phyloP scores from a whole-genome alignment of 1,139 yeast genomes.

The Pichia sp. region DNA sequence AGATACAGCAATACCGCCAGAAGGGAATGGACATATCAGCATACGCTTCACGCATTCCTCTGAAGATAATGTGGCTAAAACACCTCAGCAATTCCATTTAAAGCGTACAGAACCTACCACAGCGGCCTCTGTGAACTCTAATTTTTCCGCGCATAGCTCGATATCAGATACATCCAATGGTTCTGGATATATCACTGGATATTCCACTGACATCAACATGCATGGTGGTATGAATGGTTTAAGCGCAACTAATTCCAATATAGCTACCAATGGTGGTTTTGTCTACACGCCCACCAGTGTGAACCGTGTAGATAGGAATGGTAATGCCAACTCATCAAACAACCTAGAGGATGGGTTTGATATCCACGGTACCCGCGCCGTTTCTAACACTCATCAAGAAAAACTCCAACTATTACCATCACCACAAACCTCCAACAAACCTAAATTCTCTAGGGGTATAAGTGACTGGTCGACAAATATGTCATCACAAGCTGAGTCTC shows the following conservation, averaged over 20 bases:
- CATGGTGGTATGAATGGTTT: not conserved
- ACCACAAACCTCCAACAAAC: constrained; percentile 13
- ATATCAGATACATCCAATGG: constrained; percentile 29
- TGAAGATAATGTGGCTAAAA: constrained; percentile 2
- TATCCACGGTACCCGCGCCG: no score
- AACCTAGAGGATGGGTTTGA: no score
- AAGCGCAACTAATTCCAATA: not conserved
- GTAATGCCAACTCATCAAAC: no score
- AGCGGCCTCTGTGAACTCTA: constrained; percentile 27
- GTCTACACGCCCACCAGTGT: no score
- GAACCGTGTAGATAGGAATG: no score
- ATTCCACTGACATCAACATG: constrained; percentile 25
- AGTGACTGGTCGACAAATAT: constrained; percentile 25
- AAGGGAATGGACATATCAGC: no score
- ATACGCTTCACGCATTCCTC: no score
- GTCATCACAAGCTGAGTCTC: constrained; percentile 25
- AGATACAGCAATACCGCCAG: no score
- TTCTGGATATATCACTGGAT: constrained; percentile 28
- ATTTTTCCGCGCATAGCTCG: constrained; percentile 26
- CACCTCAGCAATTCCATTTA: constrained; percentile 6
- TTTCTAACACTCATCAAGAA: no score
- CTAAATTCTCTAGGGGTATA: constrained; percentile 21
- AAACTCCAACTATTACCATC: constrained; percentile 1
- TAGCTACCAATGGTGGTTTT: not conserved
- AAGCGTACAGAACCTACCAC: constrained; percentile 13